Conservation (phyloP, 495 filamentous ascomycete species). For the Hypoxylon crocopeplum region DNA sequence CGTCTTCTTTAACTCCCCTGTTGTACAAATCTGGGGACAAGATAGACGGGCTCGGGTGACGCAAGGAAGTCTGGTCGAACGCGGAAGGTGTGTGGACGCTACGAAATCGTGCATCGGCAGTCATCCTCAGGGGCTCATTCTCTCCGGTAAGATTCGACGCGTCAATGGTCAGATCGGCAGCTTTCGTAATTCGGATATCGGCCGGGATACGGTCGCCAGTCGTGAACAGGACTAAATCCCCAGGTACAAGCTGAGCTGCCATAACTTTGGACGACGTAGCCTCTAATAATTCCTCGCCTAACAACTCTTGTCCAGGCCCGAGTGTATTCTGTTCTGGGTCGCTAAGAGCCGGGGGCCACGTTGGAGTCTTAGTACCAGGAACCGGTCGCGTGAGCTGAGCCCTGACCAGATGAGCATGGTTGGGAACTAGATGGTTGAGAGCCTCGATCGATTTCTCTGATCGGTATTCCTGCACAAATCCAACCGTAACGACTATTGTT, state of each 20-base stretch:
- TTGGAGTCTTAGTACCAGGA: conserved; percentile 42
- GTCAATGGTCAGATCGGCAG: conserved; percentile 88
- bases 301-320: conserved; percentile 43
- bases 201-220: conserved; percentile 97
- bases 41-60: conserved; percentile 48
- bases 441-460: conserved; percentile 98
- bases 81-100: conserved; percentile 43
- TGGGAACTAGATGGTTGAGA: conserved; percentile 89
- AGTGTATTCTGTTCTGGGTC: conserved; percentile 40
- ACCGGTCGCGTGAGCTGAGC: conserved; percentile 49
- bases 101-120: conserved; percentile 70
- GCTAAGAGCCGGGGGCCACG: conserved; percentile 52
- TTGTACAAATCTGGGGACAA: conserved; percentile 32
- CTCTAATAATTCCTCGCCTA: conserved; percentile 64
- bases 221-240: conserved; percentile 90
- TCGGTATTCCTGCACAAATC: conserved; percentile 96
- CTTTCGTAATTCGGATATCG: conserved; percentile 91
- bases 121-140: conserved; percentile 88
- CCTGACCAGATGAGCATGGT: conserved; percentile 90
- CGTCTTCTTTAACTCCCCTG: conserved; percentile 39
- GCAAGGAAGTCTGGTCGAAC: conserved; percentile 35
- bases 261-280: conserved; percentile 81
- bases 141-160: conserved; percentile 98
- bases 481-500: conserved; percentile 94
- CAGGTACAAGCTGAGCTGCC: conserved; percentile 85